Percentiles rank a stretch among this genome's conserved stretches.
Evolutionary conservation across 306 rosid species (phyloP).

Genomic region (Glycine soja): DNA sequence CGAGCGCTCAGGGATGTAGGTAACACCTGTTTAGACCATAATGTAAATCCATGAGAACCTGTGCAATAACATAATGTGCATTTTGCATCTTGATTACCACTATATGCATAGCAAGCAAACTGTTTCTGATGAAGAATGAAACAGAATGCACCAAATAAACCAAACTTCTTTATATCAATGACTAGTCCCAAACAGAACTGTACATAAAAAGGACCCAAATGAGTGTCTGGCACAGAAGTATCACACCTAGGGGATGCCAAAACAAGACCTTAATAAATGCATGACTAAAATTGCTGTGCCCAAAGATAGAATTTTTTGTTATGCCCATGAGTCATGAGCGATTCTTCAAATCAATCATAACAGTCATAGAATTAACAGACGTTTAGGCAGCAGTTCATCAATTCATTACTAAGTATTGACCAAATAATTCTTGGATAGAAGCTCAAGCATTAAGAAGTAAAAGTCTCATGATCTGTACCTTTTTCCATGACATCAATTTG

Average conservation of each 20-base stretch:
- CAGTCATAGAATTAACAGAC: constrained; percentile 1
- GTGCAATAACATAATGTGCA: constrained; percentile 8
- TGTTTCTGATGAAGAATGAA: background rate
- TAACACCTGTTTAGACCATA: constrained; percentile 68
- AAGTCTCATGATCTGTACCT: constrained; percentile 55
- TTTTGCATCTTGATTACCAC: constrained; percentile 35
- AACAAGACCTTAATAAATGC: too few species aligned
- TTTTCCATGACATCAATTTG: constrained; percentile 95
- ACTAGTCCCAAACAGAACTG: too few species aligned
- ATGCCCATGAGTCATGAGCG: background rate
- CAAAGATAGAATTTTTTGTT: too few species aligned
- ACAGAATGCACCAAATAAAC: constrained; percentile 40
- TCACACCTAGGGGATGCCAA: too few species aligned
- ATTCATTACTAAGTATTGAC: constrained; percentile 31
- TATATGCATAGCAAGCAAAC: constrained; percentile 6
- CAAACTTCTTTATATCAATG: background rate
- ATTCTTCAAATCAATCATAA: constrained; percentile 22
- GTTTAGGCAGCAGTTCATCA: constrained; percentile 30
- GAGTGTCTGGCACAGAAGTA: too few species aligned
- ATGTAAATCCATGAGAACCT: constrained; percentile 31
- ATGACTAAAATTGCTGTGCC: background rate
- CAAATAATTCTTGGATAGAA: constrained; percentile 25
- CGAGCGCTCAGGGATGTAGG: constrained; percentile 85
- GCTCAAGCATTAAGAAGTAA: constrained; percentile 36
- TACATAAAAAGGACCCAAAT: too few species aligned